Conservation (phyloP, 129 eudicot species). For the Lactuca saligna region DNA sequence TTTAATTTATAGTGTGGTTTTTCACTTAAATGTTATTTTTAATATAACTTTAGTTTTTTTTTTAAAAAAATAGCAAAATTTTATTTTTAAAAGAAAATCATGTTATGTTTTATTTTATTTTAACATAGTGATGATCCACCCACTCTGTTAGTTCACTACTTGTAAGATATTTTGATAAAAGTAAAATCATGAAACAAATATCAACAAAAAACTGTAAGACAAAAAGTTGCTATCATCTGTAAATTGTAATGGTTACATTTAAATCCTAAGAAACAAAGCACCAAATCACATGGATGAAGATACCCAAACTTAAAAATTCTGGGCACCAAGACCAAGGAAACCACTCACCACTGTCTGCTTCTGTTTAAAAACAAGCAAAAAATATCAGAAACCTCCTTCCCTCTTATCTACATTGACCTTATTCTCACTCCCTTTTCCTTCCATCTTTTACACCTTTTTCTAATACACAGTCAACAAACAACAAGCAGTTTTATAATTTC, state of each 20-base stretch:
- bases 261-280: constrained; percentile 1
- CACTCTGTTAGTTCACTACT: too few species aligned
- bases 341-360: constrained; percentile 23
- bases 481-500: not conserved
- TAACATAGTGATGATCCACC: too few species aligned
- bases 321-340: constrained; percentile 8
- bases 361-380: constrained; percentile 27
- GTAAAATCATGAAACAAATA: not conserved
- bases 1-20: too few species aligned
- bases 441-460: too few species aligned
- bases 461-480: not conserved
- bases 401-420: constrained; percentile 11
- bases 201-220: not conserved
- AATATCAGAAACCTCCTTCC: constrained; percentile 7
- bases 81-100: too few species aligned
- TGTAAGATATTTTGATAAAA: not conserved
- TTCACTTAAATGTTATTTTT: too few species aligned
- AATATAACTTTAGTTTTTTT: too few species aligned
- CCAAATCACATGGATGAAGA: not conserved
- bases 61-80: too few species aligned
- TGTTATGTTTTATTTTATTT: too few species aligned
- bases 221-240: not conserved
- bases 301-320: constrained; percentile 15
- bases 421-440: too few species aligned
- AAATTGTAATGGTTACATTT: constrained; percentile 7